Conservation (phyloP, 2,329 filamentous ascomycete species). For the Monilinia fructicola region DNA sequence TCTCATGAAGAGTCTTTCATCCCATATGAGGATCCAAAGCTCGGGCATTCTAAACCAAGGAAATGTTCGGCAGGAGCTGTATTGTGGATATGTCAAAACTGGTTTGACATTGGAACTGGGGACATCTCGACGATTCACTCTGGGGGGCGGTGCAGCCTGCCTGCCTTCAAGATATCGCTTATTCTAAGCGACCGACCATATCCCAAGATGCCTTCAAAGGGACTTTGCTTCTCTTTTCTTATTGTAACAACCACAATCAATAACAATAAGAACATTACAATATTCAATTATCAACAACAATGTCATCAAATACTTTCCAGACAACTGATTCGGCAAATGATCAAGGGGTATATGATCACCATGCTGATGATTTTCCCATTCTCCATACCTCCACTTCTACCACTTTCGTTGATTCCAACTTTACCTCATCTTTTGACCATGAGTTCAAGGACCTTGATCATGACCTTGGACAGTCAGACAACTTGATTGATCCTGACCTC, state of each 20-base stretch:
- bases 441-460: not conserved
- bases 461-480: not conserved
- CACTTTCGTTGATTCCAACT: not conserved
- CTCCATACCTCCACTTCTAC: not conserved
- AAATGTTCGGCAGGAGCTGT: not conserved
- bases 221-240: not conserved
- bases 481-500: not conserved
- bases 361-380: not conserved
- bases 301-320: not conserved
- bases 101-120: not conserved
- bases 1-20: not conserved
- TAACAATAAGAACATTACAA: not conserved
- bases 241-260: not conserved
- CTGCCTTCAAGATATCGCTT: not conserved
- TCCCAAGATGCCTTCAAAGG: not conserved
- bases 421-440: not conserved
- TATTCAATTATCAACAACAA: not conserved
- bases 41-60: not conserved
- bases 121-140: conserved; percentile 10
- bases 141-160: not conserved
- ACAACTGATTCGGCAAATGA: not conserved
- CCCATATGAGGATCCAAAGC: not conserved
- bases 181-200: not conserved
- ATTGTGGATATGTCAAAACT: not conserved
- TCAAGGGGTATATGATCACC: not conserved